phyloP scores from a whole-genome alignment of 75 land plant species.

The Sequoiadendron giganteum region DNA sequence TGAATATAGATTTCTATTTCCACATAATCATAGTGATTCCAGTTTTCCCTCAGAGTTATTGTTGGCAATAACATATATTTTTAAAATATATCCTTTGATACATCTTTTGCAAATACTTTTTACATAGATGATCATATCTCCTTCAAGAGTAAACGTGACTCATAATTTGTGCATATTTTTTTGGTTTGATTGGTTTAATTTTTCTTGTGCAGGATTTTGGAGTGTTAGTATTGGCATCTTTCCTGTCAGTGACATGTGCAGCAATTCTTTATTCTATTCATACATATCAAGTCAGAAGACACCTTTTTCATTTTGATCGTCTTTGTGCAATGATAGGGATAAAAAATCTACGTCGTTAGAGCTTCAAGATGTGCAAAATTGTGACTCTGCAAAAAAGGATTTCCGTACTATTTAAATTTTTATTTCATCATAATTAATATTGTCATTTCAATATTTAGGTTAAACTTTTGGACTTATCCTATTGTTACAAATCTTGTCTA shows the following conservation, averaged over 20 bases:
- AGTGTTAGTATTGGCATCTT: slow-evolving; percentile 55
- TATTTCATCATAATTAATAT: neutral
- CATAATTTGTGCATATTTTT: neutral
- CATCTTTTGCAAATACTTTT: neutral
- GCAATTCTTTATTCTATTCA: slow-evolving; percentile 47
- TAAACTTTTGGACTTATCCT: neutral
- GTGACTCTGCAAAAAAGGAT: neutral
- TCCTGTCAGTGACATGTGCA: slow-evolving; percentile 23
- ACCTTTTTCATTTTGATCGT: slow-evolving; percentile 65
- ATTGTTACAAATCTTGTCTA: neutral
- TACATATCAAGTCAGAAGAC: slow-evolving; percentile 61
- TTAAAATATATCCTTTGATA: neutral
- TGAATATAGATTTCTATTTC: too few relatives aligned
- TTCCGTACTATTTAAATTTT: neutral
- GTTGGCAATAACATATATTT: too few relatives aligned
- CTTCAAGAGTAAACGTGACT: neutral
- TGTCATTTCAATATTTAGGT: neutral
- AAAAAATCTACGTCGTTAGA: neutral
- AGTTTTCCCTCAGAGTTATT: too few relatives aligned
- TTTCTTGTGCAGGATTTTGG: slow-evolving; percentile 68
- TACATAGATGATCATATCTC: neutral
- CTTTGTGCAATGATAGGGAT: slow-evolving; percentile 6
- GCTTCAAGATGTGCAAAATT: neutral
- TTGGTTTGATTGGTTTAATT: neutral
- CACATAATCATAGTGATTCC: too few relatives aligned